Evolutionary conservation across 768 basidiomycete genomes (phyloP).

Genomic region (Mycena chlorophos): DNA sequence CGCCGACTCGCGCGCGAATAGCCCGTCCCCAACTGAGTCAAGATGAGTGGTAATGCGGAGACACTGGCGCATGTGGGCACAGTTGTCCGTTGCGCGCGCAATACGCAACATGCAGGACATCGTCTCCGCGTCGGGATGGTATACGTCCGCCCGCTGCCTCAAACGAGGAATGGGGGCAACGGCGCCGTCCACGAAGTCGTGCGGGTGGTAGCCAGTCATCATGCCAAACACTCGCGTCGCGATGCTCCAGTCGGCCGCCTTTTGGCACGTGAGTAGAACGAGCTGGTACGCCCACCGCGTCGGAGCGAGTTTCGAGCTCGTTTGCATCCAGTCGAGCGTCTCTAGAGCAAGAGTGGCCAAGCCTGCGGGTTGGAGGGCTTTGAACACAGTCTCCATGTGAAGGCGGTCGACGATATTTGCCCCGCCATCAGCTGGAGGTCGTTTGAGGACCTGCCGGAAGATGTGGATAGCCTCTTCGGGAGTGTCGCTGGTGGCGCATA

Average conservation of each 20-base stretch:
- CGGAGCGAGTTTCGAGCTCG: constrained; percentile 44
- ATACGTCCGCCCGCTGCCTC: constrained; percentile 36
- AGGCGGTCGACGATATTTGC: constrained; percentile 44
- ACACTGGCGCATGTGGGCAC: constrained; percentile 56
- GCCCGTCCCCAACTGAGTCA: constrained; percentile 32
- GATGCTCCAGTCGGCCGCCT: constrained; percentile 59
- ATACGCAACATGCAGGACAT: constrained; percentile 59
- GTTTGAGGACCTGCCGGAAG: constrained; percentile 57
- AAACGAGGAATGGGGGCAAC: constrained; percentile 37
- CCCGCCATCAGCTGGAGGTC: constrained; percentile 39
- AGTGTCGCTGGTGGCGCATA: constrained; percentile 54
- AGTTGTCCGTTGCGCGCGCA: constrained; percentile 53
- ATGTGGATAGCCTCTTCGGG: constrained; percentile 54
- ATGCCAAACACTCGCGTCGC: constrained; percentile 62
- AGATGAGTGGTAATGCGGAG: constrained; percentile 58
- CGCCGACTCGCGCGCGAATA: constrained; percentile 31
- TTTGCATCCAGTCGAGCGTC: constrained; percentile 63
- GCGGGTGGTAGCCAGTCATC: constrained; percentile 66
- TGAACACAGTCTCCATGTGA: constrained; percentile 65
- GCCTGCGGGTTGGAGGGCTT: constrained; percentile 43
- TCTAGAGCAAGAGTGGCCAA: constrained; percentile 53
- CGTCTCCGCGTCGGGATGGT: constrained; percentile 42
- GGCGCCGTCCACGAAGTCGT: constrained; percentile 55
- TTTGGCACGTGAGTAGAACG: constrained; percentile 65
- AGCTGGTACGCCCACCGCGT: constrained; percentile 57